Percentiles rank a stretch among this genome's conserved stretches.
These are phyloP conservation scores for Blastobotrys robertii DNA, from an alignment of 805 yeast species.

Conservation along the genomic window DNA sequence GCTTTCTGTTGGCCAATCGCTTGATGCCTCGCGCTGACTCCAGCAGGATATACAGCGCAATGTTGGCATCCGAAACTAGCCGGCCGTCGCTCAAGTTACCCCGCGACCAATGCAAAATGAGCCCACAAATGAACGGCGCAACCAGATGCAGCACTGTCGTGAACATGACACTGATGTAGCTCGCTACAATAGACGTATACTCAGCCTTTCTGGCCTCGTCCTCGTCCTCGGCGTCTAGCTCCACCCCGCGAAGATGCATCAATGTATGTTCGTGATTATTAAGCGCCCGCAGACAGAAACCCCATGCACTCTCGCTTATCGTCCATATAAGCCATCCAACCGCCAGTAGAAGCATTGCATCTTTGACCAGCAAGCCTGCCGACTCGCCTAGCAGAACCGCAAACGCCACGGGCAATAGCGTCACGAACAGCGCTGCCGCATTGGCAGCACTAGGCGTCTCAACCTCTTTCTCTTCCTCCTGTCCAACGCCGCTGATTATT, in stretches of 20 bases:
- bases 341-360: constrained; percentile 13
- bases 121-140: constrained; percentile 17
- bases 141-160: constrained; percentile 7
- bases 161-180: constrained; percentile 2
- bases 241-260: constrained; percentile 1
- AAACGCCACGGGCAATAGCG: constrained; percentile 16
- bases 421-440: constrained; percentile 12
- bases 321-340: constrained; percentile 18
- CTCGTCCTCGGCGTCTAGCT: background rate
- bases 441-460: background rate
- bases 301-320: constrained; percentile 17
- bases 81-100: constrained; percentile 12
- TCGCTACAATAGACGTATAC: background rate
- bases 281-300: constrained; percentile 7
- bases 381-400: constrained; percentile 12
- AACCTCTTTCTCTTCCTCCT: no score
- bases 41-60: constrained; percentile 14
- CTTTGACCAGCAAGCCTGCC: constrained; percentile 15
- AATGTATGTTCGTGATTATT: background rate
- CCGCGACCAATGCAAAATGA: constrained; percentile 11
- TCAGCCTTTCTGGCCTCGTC: background rate
- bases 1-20: constrained; percentile 5
- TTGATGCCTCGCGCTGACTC: constrained; percentile 14
- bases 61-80: constrained; percentile 15
- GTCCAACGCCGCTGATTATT: no score